Base-by-base conservation (phyloP, 257 asterid species). In the Verbascum thapsus region DNA sequence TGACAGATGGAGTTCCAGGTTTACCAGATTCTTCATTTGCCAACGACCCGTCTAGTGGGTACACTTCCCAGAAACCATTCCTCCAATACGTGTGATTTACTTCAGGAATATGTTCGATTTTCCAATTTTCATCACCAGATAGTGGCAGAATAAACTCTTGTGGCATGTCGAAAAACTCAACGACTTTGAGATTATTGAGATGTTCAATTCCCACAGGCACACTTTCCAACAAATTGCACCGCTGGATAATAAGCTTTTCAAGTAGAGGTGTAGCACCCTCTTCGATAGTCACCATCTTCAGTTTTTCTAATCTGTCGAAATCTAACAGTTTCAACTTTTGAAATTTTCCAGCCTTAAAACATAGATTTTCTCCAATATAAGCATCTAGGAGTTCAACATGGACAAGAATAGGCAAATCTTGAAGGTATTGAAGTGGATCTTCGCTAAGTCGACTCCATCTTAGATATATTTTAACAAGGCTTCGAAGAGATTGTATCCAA, bases 351-450 rank as follows among this genome's bases (percentile, higher is more conserved):
- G 71, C 74, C 43, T 49, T 63, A 48, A 82, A 82, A 41, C 58
- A 43, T 15, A 79, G 54, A 6, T 18, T 40, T 15, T 65, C 59
- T n/a, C 76, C 81, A 8, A 63, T 71, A 57, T 47, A 82, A 8
- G 78, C 77, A 18, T 3, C 66, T 20, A 63, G 67, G 50, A 74
- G 56, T 55, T 67, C 72, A 11, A 78, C 61, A 32, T 72, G 71
- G 42, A 71, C 68, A 7, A 78, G 73, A 39, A 64, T 74, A 3
- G 81, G 81, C 73, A 74, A 59, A 53, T 74, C 84, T 68, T 74
- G 74, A 15, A 79, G 78, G 50, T 51, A 45, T 11, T 44, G 42
- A 6, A 79, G 81, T 1, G 79, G 79, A 63, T 79, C 76, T 1
- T 75, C 64, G 12, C 45, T 44, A 57, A 75, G 63, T 8, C 17